These are phyloP conservation scores for Backusella australiensis DNA, from an alignment of 192 early-diverging fungal genomes.

Conservation along the genomic window DNA sequence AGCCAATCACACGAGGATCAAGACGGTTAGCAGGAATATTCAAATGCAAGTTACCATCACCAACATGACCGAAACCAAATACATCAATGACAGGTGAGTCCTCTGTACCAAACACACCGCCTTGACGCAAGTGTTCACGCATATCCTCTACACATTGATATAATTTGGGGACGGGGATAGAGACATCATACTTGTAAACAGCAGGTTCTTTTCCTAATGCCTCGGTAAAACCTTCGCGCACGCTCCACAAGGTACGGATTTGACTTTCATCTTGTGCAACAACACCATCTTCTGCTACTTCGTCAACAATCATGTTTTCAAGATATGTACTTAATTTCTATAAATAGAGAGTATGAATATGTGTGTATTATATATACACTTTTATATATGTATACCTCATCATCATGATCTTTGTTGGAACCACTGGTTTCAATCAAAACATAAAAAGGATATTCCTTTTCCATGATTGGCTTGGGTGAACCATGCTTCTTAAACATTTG, in stretches of 20 bases:
- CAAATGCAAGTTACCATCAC: slow-evolving; percentile 97
- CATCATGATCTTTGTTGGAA: slow-evolving; percentile 91
- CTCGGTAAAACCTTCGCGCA: slow-evolving; percentile 95
- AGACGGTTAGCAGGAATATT: slow-evolving; percentile 78
- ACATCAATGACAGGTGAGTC: slow-evolving; percentile 66
- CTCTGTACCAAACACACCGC: slow-evolving; percentile 54
- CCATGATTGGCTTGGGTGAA: slow-evolving; percentile 62
- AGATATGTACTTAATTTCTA: slow-evolving; percentile 74
- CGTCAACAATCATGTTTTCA: slow-evolving; percentile 73
- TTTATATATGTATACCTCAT: slow-evolving; percentile 44
- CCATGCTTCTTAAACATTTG: slow-evolving; percentile 77
- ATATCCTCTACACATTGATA: slow-evolving; percentile 86
- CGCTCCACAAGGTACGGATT: slow-evolving; percentile 76
- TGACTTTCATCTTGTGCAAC: slow-evolving; percentile 90
- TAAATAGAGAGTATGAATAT: not conserved
- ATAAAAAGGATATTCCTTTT: slow-evolving; percentile 76
- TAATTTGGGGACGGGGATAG: slow-evolving; percentile 82
- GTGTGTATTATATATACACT: not conserved
- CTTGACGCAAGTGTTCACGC: slow-evolving; percentile 56
- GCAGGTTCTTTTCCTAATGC: slow-evolving; percentile 84
- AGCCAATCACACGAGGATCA: slow-evolving; percentile 53
- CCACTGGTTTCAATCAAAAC: slow-evolving; percentile 95
- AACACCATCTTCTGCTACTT: slow-evolving; percentile 81
- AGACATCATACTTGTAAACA: slow-evolving; percentile 96
- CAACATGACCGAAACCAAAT: slow-evolving; percentile 96